phyloP scores from a whole-genome alignment of 495 filamentous ascomycete genomes.

The Penicillium paradoxum region DNA sequence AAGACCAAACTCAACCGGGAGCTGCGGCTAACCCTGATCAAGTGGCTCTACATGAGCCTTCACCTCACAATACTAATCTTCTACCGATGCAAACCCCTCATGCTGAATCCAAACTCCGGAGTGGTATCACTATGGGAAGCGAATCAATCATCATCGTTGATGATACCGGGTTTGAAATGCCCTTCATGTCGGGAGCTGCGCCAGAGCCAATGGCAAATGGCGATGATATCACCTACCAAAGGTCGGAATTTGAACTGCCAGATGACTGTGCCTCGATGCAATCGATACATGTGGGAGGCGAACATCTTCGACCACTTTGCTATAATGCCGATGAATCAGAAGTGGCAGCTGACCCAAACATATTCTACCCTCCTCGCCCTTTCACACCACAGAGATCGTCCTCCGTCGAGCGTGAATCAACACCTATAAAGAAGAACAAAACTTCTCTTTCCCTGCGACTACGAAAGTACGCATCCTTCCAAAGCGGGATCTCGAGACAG shows the following conservation, averaged over 20 bases:
- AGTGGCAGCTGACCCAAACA: conserved; percentile 10
- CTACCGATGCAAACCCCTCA: conserved; percentile 4
- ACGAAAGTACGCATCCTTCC: conserved; percentile 66
- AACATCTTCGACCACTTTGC: conserved; percentile 32
- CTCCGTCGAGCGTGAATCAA: conserved; percentile 29
- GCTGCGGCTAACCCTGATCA: conserved; percentile 4
- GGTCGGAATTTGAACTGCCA: conserved; percentile 1
- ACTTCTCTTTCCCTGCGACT: conserved; percentile 38
- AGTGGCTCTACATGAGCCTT: conserved; percentile 1
- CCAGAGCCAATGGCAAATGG: conserved; percentile 4
- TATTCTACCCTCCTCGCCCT: conserved; percentile 16
- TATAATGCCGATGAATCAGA: conserved; percentile 25
- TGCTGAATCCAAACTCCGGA: conserved; percentile 35
- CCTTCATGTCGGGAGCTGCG: conserved; percentile 35
- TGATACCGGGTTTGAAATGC: conserved; percentile 38
- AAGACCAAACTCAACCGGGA: conserved; percentile 4
- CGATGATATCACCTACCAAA: conserved; percentile 4
- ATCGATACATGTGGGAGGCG: conserved; percentile 25
- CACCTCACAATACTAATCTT: neutral
- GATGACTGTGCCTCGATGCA: conserved; percentile 17
- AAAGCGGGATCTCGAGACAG: conserved; percentile 61
- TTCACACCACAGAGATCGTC: conserved; percentile 28
- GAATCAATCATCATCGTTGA: conserved; percentile 87
- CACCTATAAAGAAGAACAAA: conserved; percentile 20
- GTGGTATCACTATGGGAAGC: conserved; percentile 69